Conservation (phyloP, 106 monocot genomes). For the Apostasia shenzhenica region DNA sequence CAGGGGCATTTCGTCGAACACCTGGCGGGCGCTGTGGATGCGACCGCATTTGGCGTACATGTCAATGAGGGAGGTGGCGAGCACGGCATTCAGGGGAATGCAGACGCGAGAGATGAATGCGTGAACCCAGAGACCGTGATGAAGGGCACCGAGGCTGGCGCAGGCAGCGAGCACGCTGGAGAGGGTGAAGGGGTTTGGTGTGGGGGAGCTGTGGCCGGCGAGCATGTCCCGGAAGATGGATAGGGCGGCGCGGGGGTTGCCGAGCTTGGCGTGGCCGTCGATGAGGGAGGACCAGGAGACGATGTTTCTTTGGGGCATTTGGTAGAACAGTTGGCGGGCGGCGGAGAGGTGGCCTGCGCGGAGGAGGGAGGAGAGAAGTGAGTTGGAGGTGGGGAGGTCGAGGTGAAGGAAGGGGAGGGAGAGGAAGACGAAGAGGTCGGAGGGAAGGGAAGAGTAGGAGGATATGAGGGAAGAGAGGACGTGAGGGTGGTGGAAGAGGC, state of each 20-base stretch:
- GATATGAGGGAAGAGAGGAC: constrained; percentile 39
- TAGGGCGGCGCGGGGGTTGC: constrained; percentile 26
- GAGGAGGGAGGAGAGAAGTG: constrained; percentile 34
- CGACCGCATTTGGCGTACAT: constrained; percentile 71
- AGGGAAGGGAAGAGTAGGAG: constrained; percentile 21
- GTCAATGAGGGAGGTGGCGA: constrained; percentile 49
- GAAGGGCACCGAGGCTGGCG: constrained; percentile 37
- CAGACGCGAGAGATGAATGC: constrained; percentile 21
- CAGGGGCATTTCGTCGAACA: constrained; percentile 34
- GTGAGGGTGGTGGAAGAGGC: constrained; percentile 25
- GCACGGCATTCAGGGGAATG: constrained; percentile 18
- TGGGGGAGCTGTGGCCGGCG: constrained; percentile 18
- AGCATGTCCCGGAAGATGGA: constrained; percentile 37
- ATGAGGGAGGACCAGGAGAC: constrained; percentile 48
- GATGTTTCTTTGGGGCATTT: constrained; percentile 37
- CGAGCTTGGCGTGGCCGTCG: constrained; percentile 28
- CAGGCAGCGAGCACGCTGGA: constrained; percentile 48
- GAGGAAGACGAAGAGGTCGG: constrained; percentile 7
- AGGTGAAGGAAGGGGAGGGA: background rate
- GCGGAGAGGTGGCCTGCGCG: constrained; percentile 12
- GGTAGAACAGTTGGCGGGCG: constrained; percentile 37
- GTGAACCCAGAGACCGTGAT: constrained; percentile 60
- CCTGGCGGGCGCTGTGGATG: constrained; percentile 29
- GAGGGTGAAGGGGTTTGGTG: constrained; percentile 31
- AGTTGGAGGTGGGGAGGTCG: constrained; percentile 36